Evolutionary conservation across 345 rosid species (phyloP).

Genomic region (Euclidium syriacum): DNA sequence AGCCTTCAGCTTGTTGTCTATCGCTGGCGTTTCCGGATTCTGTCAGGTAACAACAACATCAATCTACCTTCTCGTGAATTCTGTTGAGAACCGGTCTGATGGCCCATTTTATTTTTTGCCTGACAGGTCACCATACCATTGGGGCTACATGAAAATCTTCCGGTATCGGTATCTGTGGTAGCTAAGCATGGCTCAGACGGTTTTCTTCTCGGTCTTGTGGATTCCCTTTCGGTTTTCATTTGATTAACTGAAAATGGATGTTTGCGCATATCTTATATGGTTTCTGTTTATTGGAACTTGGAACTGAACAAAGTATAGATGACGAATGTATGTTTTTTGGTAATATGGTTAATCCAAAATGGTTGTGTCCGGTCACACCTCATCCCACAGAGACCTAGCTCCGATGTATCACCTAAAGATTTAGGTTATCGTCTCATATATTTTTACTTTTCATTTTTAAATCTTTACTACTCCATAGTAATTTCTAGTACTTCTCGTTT

Average conservation of each 20-base stretch:
- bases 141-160: constrained; percentile 50
- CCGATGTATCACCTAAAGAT: too few relatives aligned
- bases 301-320: not conserved
- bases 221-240: constrained; percentile 31
- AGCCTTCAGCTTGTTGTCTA: constrained; percentile 70
- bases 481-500: too few relatives aligned
- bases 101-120: not conserved
- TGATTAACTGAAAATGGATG: not conserved
- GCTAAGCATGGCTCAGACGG: constrained; percentile 74
- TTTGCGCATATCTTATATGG: not conserved
- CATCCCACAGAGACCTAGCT: too few relatives aligned
- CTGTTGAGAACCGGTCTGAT: not conserved
- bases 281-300: not conserved
- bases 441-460: too few relatives aligned
- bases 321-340: not conserved
- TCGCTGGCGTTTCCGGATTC: constrained; percentile 79
- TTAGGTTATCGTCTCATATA: too few relatives aligned
- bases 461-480: too few relatives aligned
- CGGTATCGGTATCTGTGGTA: constrained; percentile 59
- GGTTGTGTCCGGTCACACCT: too few relatives aligned
- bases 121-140: constrained; percentile 69
- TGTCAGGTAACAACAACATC: constrained; percentile 57
- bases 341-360: not conserved
- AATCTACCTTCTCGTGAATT: not conserved
- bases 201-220: constrained; percentile 63